Evolutionary conservation across 202 grass and related monocot species (phyloP).

Genomic region (Dendrocalamus latiflorus): DNA sequence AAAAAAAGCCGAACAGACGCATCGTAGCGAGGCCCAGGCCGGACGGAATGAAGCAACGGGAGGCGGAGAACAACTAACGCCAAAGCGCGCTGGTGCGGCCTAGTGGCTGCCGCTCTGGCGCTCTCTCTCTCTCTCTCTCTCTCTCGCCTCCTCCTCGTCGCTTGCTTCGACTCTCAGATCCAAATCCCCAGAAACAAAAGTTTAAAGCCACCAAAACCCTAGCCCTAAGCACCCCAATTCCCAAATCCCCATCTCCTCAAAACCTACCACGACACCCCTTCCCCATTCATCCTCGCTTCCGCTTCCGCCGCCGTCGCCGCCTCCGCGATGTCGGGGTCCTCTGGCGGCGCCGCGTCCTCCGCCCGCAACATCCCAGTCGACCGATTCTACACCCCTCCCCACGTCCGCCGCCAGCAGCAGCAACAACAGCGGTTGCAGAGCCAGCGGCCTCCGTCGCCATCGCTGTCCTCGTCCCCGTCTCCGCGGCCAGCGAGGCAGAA

Average conservation of each 20-base stretch:
- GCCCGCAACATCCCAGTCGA: constrained; percentile 39
- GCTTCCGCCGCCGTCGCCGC: constrained; percentile 7
- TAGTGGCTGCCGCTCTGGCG: no score
- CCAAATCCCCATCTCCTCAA: background rate
- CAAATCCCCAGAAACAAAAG: constrained; percentile 21
- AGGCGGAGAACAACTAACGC: no score
- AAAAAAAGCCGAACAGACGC: background rate
- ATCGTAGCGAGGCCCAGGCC: no score
- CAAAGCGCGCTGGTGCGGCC: no score
- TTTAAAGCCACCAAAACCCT: constrained; percentile 1
- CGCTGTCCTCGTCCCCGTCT: constrained; percentile 33
- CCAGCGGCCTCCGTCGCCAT: constrained; percentile 32
- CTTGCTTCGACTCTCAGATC: constrained; percentile 32
- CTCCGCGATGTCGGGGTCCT: constrained; percentile 52
- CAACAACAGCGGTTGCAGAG: constrained; percentile 40
- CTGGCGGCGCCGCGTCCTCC: constrained; percentile 48
- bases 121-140: no score
- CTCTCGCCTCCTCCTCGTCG: background rate
- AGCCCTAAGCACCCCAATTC: background rate
- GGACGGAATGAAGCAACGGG: no score
- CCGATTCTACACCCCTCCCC: constrained; percentile 72
- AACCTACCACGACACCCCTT: constrained; percentile 44
- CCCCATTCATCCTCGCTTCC: background rate
- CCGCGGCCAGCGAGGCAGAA: constrained; percentile 42
- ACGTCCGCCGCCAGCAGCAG: constrained; percentile 49